These are phyloP conservation scores for Onygenales sp. DNA, from an alignment of 2,329 filamentous ascomycete species.

Conservation along the genomic window DNA sequence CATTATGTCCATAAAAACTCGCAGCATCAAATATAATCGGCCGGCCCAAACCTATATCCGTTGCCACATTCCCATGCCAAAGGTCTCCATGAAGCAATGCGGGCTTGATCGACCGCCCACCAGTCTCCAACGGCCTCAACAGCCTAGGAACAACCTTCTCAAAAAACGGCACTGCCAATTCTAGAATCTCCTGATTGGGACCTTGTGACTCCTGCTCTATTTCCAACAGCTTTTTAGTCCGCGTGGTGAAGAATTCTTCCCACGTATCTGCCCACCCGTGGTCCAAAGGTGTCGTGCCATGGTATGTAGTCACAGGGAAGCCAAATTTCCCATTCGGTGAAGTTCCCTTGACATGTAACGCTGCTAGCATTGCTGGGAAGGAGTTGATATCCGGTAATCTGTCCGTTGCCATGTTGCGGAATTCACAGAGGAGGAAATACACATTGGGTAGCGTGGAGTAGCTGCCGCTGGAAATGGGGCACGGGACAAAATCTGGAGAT, in stretches of 20 bases:
- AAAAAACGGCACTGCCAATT: slow-evolving; percentile 21
- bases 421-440: slow-evolving; percentile 37
- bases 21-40: slow-evolving; percentile 28
- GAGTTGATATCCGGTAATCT: slow-evolving; percentile 18
- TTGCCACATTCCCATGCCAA: slow-evolving; percentile 32
- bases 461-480: slow-evolving; percentile 33
- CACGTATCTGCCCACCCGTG: slow-evolving; percentile 30
- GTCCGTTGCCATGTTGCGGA: slow-evolving; percentile 26
- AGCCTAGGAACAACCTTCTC: slow-evolving; percentile 38
- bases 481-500: slow-evolving; percentile 30
- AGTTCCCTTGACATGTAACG: slow-evolving; percentile 21
- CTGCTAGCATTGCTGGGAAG: slow-evolving; percentile 18
- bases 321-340: slow-evolving; percentile 25
- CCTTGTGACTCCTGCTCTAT: slow-evolving; percentile 17
- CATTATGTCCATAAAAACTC: slow-evolving; percentile 33
- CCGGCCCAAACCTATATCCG: not conserved
- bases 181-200: slow-evolving; percentile 12
- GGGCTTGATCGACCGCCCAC: slow-evolving; percentile 33
- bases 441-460: slow-evolving; percentile 21
- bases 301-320: slow-evolving; percentile 17
- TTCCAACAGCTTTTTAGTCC: slow-evolving; percentile 23
- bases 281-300: slow-evolving; percentile 18
- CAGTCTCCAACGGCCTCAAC: slow-evolving; percentile 33
- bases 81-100: slow-evolving; percentile 37
- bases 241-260: slow-evolving; percentile 29